Conservation (phyloP, 176 grass and related monocot species). For the Oryza australiensis region DNA sequence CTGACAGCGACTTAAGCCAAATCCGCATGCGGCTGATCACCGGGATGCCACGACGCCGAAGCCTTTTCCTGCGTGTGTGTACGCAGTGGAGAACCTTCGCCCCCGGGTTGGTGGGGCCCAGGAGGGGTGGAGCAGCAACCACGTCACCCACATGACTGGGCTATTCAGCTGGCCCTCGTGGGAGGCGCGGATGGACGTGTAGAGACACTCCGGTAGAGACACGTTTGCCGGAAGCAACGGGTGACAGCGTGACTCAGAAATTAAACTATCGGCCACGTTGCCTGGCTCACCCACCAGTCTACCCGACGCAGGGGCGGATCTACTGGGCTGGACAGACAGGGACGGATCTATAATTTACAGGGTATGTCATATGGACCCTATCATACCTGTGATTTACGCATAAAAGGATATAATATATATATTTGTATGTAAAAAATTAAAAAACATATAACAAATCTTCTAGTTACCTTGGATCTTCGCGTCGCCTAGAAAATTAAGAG, state of each 20-base stretch:
- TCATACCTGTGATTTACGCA: too few relatives aligned
- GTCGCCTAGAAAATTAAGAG: too few relatives aligned
- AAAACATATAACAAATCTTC: too few relatives aligned
- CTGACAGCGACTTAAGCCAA: neutral
- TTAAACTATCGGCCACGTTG: neutral
- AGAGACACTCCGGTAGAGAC: neutral
- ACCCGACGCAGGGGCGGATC: too few relatives aligned
- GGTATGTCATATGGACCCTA: too few relatives aligned
- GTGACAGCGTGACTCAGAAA: slow-evolving; percentile 19
- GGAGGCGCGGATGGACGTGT: slow-evolving; percentile 36
- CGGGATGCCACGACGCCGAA: slow-evolving; percentile 13
- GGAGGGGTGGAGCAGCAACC: neutral
- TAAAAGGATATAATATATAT: too few relatives aligned
- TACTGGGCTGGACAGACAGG: too few relatives aligned
- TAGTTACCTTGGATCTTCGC: too few relatives aligned
- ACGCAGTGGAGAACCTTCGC: slow-evolving; percentile 2
- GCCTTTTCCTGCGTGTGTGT: slow-evolving; percentile 8
- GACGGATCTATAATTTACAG: too few relatives aligned
- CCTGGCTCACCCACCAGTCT: neutral
- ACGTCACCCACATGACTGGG: slow-evolving; percentile 57
- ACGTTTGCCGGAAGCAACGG: neutral
- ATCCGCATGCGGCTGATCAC: neutral
- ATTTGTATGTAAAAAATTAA: too few relatives aligned
- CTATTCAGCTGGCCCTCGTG: slow-evolving; percentile 49
- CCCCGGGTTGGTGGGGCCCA: neutral